Evolutionary conservation across 1,284 basidiomycete species (phyloP), one percentile per base, ranked within the genome.

Genomic region (Rhizoctonia solani): DNA sequence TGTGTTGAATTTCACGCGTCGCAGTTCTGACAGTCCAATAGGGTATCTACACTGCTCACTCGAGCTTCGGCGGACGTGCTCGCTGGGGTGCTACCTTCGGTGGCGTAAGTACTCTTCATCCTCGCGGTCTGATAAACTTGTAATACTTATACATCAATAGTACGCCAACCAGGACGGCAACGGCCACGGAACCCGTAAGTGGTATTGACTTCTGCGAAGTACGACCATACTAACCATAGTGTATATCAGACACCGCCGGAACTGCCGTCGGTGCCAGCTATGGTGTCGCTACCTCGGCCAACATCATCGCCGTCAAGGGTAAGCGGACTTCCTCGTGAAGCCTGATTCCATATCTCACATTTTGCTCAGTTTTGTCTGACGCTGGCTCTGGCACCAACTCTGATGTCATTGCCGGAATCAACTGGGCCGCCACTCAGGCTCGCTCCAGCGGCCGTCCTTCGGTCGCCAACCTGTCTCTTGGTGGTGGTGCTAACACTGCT

Each of bases 381-480:
- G 90, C 94, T 74, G 97, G 97, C 53, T 92, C 89, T 69, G 97
- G 97, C 16, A 85, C 89, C 69, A 97, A 97, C 94, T 89, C 91
- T 55, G 95, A 98, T 75, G 95, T 98, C 73, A 68, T 71, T 25
- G 59, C 69, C 13, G 95, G 95, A 76, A 93, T 97, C 69, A 79
- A 83, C 39, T 99, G 88, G 86, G 95, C 95, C 67, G 86, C 89
- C 23, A 78, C 82, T 50, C 74, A 83, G 25, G 92, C 41, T 44
- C 34, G 46, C n/a, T 6, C 50, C 5, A 55, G 5, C 19, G 52
- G 29, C 27, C 32, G 47, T 13, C 52, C 69, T 23, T 49, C 66
- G 4, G 58, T 72, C 19, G 67, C 67, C 8, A 70, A 47, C 54
- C 58, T 72, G 50, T 67, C 61, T 21, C 54, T 72, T 3, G 68